Base-by-base conservation (phyloP, 352 stramenopile genomes). In the Phytopythium mirpurense region DNA sequence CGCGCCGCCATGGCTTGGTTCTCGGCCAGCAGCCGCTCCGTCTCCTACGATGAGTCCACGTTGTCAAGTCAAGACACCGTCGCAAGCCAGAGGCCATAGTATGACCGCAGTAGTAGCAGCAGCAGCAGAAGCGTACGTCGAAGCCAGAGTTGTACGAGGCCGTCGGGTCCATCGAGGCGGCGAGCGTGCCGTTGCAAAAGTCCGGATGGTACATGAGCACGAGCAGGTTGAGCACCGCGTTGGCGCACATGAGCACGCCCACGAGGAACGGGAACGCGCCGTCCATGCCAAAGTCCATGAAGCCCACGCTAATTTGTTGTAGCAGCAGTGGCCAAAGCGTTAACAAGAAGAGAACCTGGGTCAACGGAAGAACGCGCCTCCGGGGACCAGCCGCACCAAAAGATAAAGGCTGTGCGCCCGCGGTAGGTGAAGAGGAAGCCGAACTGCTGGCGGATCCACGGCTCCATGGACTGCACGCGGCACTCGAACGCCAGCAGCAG, bases 351-450 rank as follows among this genome's bases (percentile, higher is more conserved):
- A 14, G 16, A 31, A n/a, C n/a, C n/a, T n/a, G n/a, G n/a, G n/a
- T n/a, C n/a, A n/a, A n/a, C n/a, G n/a, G n/a, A n/a, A n/a, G n/a
- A n/a, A n/a, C n/a, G n/a, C n/a, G n/a, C n/a, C n/a, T n/a, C n/a
- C n/a, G n/a, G n/a, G n/a, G n/a, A n/a, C n/a, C n/a, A n/a, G 24
- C 56, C 67, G 31, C 61, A 86, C 75, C 86, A 72, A 57, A 93
- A 93, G 56, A 94, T 84, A 55, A 94, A 94, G 41, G 78, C 71
- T 15, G 84, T 89, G 45, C 84, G 78, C 14, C 84, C 84, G 45
- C 82, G 75, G 56, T 90, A 94, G n/a, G 84, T 93, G 64, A 94
- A 94, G 46, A 94, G 68, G 55, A 94, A 94, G 47, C 84, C 84
- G 58, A 94, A 94, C 57, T 90, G 78, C 50, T 86, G 65, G 48